Evolutionary conservation across 805 yeast species (phyloP), one percentile per base, ranked within the genome.

Genomic region (Cyberlindnera maritima): DNA sequence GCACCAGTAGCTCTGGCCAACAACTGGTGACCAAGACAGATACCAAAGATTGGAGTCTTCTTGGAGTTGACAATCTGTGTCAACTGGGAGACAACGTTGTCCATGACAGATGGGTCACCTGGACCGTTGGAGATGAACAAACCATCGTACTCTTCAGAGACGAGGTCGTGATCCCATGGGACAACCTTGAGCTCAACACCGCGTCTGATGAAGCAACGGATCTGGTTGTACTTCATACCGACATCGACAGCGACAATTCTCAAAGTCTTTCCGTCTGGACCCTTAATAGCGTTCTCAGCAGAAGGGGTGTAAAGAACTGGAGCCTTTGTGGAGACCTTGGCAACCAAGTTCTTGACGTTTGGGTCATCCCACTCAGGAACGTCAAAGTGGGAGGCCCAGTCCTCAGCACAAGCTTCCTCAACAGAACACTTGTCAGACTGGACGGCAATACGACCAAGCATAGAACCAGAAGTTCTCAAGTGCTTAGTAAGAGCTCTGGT

Each of bases 151-250:
- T 81, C 76, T 68, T 89, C 96, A 42, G 69, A 61, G 52, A 86
- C 73, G 67, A 86, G 84, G 68, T 90, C 96, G 64, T 90, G 83
- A 66, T 94, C 84, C 91, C 92, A 92, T 51, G 99, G 98, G 40
- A 94, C 97, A 46, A 94, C 97, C 64, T 82, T 80, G 57, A 94
- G 76, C 71, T 95, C 97, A 43, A 94, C 97, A 67, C 99, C 99
- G 63, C 99, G 85, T 65, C 82, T 81, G 49, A 94, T 89, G 56
- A 94, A 92, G 69, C 99, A 94, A 69, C 99, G 85, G 63, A 94
- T 88, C 74, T 94, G 99, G 72, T 94, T 94, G 75, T 76, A 92
- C 72, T 94, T 94, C 88, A 94, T 88, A 78, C 99, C 99, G 48
- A 91, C 97, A 70, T 94, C 99, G 53, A 94, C 75, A 19, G 97